Evolutionary conservation across 768 basidiomycete genomes (phyloP).

Genomic region (Thelephora ganbajun): DNA sequence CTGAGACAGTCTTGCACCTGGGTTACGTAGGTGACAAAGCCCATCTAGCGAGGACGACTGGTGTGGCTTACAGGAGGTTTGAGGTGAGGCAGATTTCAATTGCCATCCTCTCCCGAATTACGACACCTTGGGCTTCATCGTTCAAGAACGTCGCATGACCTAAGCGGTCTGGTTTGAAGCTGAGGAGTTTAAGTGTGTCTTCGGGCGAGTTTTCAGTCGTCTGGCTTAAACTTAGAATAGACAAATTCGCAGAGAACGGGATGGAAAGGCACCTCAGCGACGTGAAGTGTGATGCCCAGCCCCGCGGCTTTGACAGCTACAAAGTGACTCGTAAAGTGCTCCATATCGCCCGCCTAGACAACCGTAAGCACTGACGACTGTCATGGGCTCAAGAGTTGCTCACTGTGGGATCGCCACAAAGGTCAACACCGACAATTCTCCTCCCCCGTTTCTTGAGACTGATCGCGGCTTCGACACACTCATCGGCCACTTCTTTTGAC

Average conservation of each 20-base stretch:
- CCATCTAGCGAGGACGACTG: neutral
- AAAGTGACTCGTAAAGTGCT: constrained; percentile 36
- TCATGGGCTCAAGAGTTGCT: constrained; percentile 3
- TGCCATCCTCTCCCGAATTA: constrained; percentile 39
- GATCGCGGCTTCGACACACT: constrained; percentile 45
- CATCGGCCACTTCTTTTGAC: constrained; percentile 31
- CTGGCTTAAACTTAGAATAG: constrained; percentile 15
- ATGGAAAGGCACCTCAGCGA: constrained; percentile 51
- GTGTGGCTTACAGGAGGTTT: constrained; percentile 46
- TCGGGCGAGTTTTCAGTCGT: constrained; percentile 30
- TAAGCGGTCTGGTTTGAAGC: constrained; percentile 49
- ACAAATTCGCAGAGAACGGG: neutral
- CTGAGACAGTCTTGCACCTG: constrained; percentile 57
- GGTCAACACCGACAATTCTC: constrained; percentile 62
- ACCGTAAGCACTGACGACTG: neutral
- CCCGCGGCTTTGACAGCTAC: constrained; percentile 41
- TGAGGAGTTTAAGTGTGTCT: constrained; percentile 50
- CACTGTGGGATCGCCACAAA: constrained; percentile 62
- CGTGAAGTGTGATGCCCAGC: constrained; percentile 64
- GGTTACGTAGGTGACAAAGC: neutral
- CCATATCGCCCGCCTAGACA: constrained; percentile 39
- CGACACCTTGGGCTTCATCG: constrained; percentile 40
- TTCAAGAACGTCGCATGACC: constrained; percentile 76
- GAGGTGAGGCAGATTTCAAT: constrained; percentile 77
- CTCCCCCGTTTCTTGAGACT: constrained; percentile 39